Conservation (phyloP, 805 yeast genomes). For the Metschnikowia peoriensis region DNA sequence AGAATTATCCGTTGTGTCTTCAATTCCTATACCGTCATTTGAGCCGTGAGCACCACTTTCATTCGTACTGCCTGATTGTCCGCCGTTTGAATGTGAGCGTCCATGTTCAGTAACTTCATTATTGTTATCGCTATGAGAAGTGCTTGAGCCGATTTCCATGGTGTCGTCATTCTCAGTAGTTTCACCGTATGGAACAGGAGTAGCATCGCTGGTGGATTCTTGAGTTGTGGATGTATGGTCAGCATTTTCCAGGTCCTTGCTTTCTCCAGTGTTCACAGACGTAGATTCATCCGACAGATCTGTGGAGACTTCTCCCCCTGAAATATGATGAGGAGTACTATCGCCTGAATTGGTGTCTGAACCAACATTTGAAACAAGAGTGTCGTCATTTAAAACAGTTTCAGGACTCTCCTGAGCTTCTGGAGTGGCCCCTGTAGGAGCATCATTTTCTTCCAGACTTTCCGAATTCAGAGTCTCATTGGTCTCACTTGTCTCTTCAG, state of each 20-base stretch:
- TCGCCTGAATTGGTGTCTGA: background rate
- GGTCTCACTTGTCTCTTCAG: background rate
- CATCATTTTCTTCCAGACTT: background rate
- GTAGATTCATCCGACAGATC: no score
- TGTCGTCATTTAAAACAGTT: background rate
- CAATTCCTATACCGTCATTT: background rate
- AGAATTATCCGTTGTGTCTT: no score
- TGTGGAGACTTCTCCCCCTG: no score
- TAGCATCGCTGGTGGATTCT: background rate
- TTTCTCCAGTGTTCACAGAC: no score
- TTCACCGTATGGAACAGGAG: background rate
- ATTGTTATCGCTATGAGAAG: background rate
- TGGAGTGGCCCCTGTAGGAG: background rate
- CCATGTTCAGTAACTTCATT: background rate
- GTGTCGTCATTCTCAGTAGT: background rate
- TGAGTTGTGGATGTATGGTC: background rate
- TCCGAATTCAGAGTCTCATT: background rate
- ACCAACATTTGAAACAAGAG: background rate
- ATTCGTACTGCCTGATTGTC: background rate
- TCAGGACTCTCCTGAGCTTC: background rate
- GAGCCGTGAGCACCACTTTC: background rate
- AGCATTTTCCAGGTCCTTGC: background rate
- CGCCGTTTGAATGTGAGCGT: background rate
- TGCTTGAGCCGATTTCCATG: background rate
- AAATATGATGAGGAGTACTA: no score